Conservation (phyloP, 1,284 basidiomycete genomes). For the Hypsizygus ulmarius region DNA sequence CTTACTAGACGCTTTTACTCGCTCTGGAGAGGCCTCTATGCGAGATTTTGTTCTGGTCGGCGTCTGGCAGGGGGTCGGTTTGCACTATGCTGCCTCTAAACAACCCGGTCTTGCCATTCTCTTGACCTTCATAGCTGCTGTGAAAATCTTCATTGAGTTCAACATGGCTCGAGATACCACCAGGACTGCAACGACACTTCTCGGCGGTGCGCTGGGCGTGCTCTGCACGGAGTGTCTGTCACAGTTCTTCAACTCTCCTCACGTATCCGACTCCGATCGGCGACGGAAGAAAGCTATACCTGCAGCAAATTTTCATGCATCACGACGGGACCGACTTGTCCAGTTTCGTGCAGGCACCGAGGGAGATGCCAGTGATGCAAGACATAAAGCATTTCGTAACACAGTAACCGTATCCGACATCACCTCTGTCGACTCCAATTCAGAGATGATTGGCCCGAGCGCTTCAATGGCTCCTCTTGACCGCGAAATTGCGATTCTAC, state of each 20-base stretch:
- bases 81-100: conserved; percentile 60
- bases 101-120: conserved; percentile 51
- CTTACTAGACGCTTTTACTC: conserved; percentile 53
- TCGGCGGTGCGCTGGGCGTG: conserved; percentile 63
- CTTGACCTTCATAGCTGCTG: conserved; percentile 54
- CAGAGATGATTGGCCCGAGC: conserved; percentile 56
- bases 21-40: conserved; percentile 43
- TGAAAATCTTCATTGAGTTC: conserved; percentile 62
- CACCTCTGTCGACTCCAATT: conserved; percentile 58
- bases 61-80: conserved; percentile 69
- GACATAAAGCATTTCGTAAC: conserved; percentile 22
- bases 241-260: conserved; percentile 48
- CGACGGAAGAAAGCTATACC: conserved; percentile 26
- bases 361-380: conserved; percentile 30
- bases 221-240: conserved; percentile 65
- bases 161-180: conserved; percentile 47
- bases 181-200: conserved; percentile 53
- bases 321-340: conserved; percentile 29
- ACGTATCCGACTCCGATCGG: conserved; percentile 18
- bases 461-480: conserved; percentile 62
- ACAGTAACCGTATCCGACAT: conserved; percentile 43
- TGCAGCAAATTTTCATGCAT: conserved; percentile 15
- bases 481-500: conserved; percentile 65
- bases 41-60: conserved; percentile 65
- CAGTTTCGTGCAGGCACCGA: conserved; percentile 34